Percentiles rank a stretch among this genome's conserved stretches.
Conservation (phyloP, 1,284 basidiomycete species). For the Microbotryum saponariae region DNA sequence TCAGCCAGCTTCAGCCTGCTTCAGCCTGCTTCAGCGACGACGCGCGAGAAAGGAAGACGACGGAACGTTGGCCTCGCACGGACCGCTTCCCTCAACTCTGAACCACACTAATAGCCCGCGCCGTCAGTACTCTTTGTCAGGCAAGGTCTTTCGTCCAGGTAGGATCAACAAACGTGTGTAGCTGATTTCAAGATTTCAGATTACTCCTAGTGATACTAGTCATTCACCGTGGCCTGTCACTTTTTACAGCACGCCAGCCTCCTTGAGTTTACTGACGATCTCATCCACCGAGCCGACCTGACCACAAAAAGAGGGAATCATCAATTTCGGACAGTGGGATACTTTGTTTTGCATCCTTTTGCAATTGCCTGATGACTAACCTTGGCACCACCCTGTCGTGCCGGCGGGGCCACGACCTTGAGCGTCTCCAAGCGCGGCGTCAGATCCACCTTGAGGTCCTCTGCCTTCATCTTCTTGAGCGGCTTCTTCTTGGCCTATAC, state of each 20-base stretch:
- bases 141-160: no score
- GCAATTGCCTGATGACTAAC: conserved; percentile 44
- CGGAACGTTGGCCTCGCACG: no score
- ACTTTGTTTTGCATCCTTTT: not conserved
- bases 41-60: no score
- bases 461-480: conserved; percentile 70
- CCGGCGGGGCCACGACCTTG: conserved; percentile 84
- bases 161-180: no score
- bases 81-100: no score
- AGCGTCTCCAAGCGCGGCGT: conserved; percentile 76
- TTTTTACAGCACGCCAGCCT: conserved; percentile 27
- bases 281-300: conserved; percentile 80
- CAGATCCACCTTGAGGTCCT: conserved; percentile 73
- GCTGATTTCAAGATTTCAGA: no score
- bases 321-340: not conserved
- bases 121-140: no score
- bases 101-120: no score
- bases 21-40: no score
- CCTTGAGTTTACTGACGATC: conserved; percentile 81
- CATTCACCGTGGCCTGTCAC: no score
- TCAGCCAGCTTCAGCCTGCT: no score
- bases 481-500: conserved; percentile 90
- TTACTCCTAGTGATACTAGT: no score
- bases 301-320: not conserved
- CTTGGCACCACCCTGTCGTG: conserved; percentile 86